Evolutionary conservation across 2,329 filamentous ascomycete species (phyloP).

Genomic region (Chrysoporthe deuterocubensis): DNA sequence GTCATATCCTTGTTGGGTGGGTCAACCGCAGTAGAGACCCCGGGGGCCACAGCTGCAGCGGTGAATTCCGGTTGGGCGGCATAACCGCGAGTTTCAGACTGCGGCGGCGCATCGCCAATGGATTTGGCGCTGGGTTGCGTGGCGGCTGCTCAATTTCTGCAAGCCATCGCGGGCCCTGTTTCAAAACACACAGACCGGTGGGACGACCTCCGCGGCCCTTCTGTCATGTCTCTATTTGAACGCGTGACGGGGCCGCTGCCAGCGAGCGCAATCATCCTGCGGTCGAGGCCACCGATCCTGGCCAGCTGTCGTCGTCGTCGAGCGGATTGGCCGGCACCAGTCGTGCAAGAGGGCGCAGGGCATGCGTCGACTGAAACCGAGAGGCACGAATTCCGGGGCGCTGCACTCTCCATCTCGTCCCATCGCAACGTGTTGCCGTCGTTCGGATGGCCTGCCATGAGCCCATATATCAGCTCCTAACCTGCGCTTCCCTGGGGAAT

Average conservation of each 20-base stretch:
- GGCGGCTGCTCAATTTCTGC: conserved; percentile 3
- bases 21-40: not conserved
- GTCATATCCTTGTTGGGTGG: conserved; percentile 11
- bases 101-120: conserved; percentile 10
- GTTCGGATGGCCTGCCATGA: too few species aligned
- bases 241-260: not conserved
- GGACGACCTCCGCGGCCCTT: not conserved
- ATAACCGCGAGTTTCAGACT: conserved; percentile 15
- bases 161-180: not conserved
- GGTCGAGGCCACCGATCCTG: not conserved
- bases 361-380: not conserved
- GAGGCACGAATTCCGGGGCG: not conserved
- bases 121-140: not conserved
- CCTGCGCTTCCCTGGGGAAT: too few species aligned
- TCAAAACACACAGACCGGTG: not conserved
- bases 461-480: too few species aligned
- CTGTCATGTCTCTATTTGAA: not conserved
- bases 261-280: not conserved
- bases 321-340: not conserved
- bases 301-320: not conserved
- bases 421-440: too few species aligned
- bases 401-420: not conserved
- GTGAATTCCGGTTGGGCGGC: conserved; percentile 7
- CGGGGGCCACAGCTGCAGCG: not conserved
- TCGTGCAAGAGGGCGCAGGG: not conserved